Conservation (phyloP, 2,329 filamentous ascomycete species). For the Chaetomiaceae sp. region DNA sequence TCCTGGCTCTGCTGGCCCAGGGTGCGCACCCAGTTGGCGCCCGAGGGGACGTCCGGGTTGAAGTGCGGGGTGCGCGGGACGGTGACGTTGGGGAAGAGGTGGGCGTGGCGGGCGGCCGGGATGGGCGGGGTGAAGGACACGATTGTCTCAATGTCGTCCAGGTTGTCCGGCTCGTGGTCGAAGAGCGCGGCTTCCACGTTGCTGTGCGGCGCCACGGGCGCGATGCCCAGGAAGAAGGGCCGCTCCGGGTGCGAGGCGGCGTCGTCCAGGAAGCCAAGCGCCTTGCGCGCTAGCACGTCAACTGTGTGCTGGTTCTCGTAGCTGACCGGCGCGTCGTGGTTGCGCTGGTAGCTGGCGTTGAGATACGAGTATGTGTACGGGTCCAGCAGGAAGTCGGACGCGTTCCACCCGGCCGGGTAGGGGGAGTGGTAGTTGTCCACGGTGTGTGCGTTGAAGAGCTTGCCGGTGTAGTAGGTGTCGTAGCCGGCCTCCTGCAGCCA, state of each 20-base stretch:
- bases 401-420: conserved; percentile 51
- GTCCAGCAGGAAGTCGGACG: conserved; percentile 55
- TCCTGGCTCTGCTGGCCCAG: conserved; percentile 35
- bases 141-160: conserved; percentile 9
- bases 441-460: conserved; percentile 49
- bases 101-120: conserved; percentile 52
- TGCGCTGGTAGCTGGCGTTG: conserved; percentile 59
- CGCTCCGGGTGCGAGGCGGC: conserved; percentile 11
- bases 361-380: conserved; percentile 65
- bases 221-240: conserved; percentile 57
- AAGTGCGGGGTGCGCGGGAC: conserved; percentile 63
- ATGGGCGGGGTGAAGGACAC: conserved; percentile 43
- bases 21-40: conserved; percentile 41
- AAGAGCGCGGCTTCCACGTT: conserved; percentile 32
- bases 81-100: conserved; percentile 54
- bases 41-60: conserved; percentile 51
- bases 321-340: conserved; percentile 41
- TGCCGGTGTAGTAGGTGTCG: conserved; percentile 51
- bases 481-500: conserved; percentile 50
- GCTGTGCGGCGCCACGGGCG: conserved; percentile 57
- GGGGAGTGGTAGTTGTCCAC: conserved; percentile 47
- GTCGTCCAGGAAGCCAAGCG: conserved; percentile 23
- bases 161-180: conserved; percentile 7
- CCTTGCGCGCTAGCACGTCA: conserved; percentile 26
- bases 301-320: conserved; percentile 29